Base-by-base conservation (phyloP, 1,284 basidiomycete genomes). In the Singerocomus inundabilis region DNA sequence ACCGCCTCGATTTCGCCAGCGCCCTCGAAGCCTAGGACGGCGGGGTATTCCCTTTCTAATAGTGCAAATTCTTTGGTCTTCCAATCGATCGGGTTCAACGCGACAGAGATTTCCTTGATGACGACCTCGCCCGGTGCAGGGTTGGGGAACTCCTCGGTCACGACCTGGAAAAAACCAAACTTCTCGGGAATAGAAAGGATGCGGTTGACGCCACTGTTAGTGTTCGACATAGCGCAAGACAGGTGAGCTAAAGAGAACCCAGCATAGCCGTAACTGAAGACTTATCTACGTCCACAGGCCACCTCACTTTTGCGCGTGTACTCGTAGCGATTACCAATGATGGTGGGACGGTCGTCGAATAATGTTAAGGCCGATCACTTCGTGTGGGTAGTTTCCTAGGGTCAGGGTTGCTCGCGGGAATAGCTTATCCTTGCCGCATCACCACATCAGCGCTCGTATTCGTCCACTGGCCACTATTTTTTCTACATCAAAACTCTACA, bases 11-110 rank as follows among this genome's bases (percentile, higher is more conserved):
- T 70, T 4, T 68, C 60, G 3, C 79, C 79, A 5, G 70, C 67
- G 29, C 69, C 70, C 57, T 81, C 79, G 7, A 66, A 69, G 18
- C 79, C 78, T 3, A 74, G 53, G 18, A 73, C 60, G 3, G 66
- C 60, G 4, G 73, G 72, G 52, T 56, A 73, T 6, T 57, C 43
- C 4, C 56, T 44, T 3, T 68, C 46, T 40, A 57, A 54, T 26
- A 57, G 18, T 12, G 59, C 68, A 25, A 48, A 55, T 4, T 50
- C 42, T 32, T 66, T 66, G n/a, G 68, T 64, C 51, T 67, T 71
- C 66, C 66, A 68, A 49, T 75, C 72, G 10, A 53, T 30, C 10
- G 49, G 55, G 28, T 57, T 56, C 29, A 60, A 15, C 12, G 34
- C 48, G 39, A 34, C 47, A 8, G 51, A 45, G 12, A 46, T 32